Conservation (phyloP, 2,329 filamentous ascomycete genomes). For the Orbilia quercus region DNA sequence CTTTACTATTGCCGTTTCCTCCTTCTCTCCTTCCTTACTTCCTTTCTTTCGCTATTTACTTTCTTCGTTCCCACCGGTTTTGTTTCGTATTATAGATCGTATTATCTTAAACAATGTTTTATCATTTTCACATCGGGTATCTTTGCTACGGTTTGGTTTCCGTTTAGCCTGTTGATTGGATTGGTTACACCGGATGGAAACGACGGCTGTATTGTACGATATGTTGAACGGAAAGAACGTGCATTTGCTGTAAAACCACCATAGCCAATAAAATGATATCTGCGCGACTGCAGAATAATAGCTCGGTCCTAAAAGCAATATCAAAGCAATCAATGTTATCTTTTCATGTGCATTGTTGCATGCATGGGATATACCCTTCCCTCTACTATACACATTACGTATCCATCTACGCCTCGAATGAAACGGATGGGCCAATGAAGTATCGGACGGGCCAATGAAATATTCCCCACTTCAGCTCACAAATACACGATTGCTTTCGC, state of each 20-base stretch:
- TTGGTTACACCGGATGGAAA: neutral
- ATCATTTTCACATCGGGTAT: neutral
- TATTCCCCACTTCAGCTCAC: slow-evolving; percentile 1
- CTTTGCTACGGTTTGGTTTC: neutral
- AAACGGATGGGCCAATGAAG: slow-evolving; percentile 6
- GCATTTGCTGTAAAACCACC: too few relatives aligned
- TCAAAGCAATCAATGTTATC: neutral
- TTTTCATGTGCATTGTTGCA: neutral
- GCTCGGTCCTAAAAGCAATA: neutral
- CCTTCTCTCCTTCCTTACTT: neutral
- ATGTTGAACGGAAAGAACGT: too few relatives aligned
- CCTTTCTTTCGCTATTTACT: too few relatives aligned
- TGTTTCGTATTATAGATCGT: too few relatives aligned
- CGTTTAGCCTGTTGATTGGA: slow-evolving; percentile 20
- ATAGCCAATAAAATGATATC: neutral
- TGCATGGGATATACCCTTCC: neutral
- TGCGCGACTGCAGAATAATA: neutral
- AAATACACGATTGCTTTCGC: too few relatives aligned
- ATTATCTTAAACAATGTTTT: too few relatives aligned
- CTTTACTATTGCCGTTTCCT: slow-evolving; percentile 46
- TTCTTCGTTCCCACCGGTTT: too few relatives aligned
- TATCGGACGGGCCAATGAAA: slow-evolving; percentile 9
- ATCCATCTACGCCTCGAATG: neutral
- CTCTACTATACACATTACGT: neutral
- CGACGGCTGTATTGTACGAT: slow-evolving; percentile 16